Conservation (phyloP, 208 protist genomes). For the Herpetomonas muscarum region DNA sequence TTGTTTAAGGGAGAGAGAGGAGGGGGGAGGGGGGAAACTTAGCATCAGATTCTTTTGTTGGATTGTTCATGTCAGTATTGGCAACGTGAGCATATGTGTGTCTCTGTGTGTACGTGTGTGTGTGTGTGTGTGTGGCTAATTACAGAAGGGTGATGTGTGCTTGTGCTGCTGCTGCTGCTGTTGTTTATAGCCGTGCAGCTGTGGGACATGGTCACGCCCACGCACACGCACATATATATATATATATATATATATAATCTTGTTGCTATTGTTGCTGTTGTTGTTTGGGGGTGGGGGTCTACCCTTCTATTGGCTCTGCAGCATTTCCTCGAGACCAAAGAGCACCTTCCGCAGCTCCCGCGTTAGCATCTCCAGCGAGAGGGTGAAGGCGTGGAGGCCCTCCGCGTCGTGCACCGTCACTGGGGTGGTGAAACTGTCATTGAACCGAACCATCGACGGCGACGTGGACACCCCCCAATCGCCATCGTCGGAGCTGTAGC, state of each 20-base stretch:
- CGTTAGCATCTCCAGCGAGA: constrained; percentile 61
- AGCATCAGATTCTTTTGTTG: constrained; percentile 1
- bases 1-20: too few relatives aligned
- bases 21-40: too few relatives aligned
- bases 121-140: neutral
- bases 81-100: neutral
- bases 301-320: constrained; percentile 42
- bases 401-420: constrained; percentile 65
- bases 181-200: too few relatives aligned
- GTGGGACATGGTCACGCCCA: too few relatives aligned
- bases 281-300: neutral
- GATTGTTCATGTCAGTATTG: neutral
- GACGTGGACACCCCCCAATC: constrained; percentile 1
- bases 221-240: too few relatives aligned
- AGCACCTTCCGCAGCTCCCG: constrained; percentile 59
- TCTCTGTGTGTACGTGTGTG: neutral
- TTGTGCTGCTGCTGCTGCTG: too few relatives aligned
- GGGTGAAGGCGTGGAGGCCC: constrained; percentile 54
- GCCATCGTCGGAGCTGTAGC: neutral
- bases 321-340: constrained; percentile 64
- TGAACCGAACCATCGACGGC: constrained; percentile 42
- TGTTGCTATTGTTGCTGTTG: constrained; percentile 12
- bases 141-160: too few relatives aligned
- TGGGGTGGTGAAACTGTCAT: constrained; percentile 60
- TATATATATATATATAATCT: too few relatives aligned